Percentiles rank a stretch among this genome's conserved stretches.
Evolutionary conservation across 306 rosid genomes (phyloP).

Genomic region (barrel medic (Medicago truncatula)): MtrunA17r5.0-ANR NC_053047.1:8249001-8249500

Average conservation of each 20-base stretch:
- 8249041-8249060: slow-evolving; percentile 72
- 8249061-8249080: slow-evolving; percentile 52
- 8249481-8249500: no score
- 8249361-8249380: slow-evolving; percentile 84
- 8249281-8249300: slow-evolving; percentile 84
- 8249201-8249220: slow-evolving; percentile 96
- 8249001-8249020: slow-evolving; percentile 82
- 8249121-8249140: slow-evolving; percentile 86
- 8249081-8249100: slow-evolving; percentile 50
- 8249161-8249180: slow-evolving; percentile 96
- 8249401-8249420: slow-evolving; percentile 41
- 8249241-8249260: slow-evolving; percentile 79
- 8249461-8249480: no score
- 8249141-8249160: slow-evolving; percentile 96
- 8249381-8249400: slow-evolving; percentile 95
- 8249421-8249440: no score
- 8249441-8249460: no score
- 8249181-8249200: slow-evolving; percentile 87
- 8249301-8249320: slow-evolving; percentile 55
- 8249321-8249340: slow-evolving; percentile 71
- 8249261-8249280: slow-evolving; percentile 85
- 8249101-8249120: slow-evolving; percentile 71
- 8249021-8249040: slow-evolving; percentile 65
- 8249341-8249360: slow-evolving; percentile 82
- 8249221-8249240: slow-evolving; percentile 83